Percentiles rank a stretch among this genome's conserved stretches.
Evolutionary conservation across 306 rosid genomes (phyloP).

Genomic region (Dalbergia cultrata): DNA sequence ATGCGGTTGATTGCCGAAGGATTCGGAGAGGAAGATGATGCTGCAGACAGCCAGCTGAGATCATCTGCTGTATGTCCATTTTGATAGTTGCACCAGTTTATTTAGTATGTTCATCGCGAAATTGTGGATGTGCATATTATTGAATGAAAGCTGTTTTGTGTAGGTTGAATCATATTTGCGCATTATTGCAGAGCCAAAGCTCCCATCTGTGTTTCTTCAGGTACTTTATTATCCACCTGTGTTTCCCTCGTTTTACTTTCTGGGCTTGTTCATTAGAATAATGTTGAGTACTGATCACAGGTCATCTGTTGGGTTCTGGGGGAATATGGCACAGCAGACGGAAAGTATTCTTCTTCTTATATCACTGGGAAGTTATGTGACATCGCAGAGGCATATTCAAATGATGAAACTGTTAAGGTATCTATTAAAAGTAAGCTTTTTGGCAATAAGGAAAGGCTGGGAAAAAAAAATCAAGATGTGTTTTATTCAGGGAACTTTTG

Average conservation of each 20-base stretch:
- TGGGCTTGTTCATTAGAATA: slow-evolving; percentile 39
- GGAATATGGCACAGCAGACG: slow-evolving; percentile 95
- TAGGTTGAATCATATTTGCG: slow-evolving; percentile 92
- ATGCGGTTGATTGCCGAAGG: slow-evolving; percentile 98
- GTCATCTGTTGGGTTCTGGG: slow-evolving; percentile 99
- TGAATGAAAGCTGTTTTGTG: slow-evolving; percentile 45
- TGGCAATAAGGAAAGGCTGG: background rate
- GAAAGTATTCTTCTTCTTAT: slow-evolving; percentile 81
- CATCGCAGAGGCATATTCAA: slow-evolving; percentile 92
- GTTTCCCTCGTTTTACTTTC: slow-evolving; percentile 30
- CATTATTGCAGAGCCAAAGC: slow-evolving; percentile 90
- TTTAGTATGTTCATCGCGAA: slow-evolving; percentile 2
- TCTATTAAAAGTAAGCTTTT: slow-evolving; percentile 34
- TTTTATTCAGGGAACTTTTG: slow-evolving; percentile 22
- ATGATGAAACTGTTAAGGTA: slow-evolving; percentile 94
- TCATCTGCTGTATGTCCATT: slow-evolving; percentile 89
- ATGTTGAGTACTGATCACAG: slow-evolving; percentile 63
- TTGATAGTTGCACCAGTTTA: slow-evolving; percentile 42
- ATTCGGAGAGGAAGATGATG: slow-evolving; percentile 91
- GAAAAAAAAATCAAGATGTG: slow-evolving; percentile 17
- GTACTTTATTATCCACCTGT: slow-evolving; percentile 53
- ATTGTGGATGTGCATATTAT: slow-evolving; percentile 34
- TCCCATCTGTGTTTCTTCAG: slow-evolving; percentile 93
- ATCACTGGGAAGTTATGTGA: slow-evolving; percentile 92
- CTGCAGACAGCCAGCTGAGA: slow-evolving; percentile 88